Conservation (phyloP, 768 basidiomycete species). For the Kwoniella bestiolae region DNA sequence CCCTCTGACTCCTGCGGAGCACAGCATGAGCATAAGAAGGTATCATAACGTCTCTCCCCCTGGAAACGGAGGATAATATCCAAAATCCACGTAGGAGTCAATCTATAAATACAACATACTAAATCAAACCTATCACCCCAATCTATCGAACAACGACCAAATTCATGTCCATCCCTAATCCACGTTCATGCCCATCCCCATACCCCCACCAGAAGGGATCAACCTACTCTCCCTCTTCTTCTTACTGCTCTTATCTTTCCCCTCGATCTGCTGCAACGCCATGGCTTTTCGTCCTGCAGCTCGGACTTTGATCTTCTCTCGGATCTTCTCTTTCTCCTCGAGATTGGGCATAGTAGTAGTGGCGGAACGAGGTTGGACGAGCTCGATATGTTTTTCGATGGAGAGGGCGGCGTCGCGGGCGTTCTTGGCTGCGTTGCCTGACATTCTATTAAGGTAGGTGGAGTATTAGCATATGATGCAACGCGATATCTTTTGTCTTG, state of each 20-base stretch:
- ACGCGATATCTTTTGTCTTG: no score
- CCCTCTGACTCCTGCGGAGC: no score
- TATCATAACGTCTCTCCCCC: background rate
- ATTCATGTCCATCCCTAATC: constrained; percentile 25
- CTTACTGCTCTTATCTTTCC: constrained; percentile 57
- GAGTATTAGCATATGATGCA: background rate
- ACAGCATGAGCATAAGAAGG: background rate
- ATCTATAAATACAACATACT: background rate
- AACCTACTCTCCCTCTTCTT: constrained; percentile 70
- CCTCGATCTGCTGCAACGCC: constrained; percentile 47
- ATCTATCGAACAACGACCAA: no score
- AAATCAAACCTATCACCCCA: background rate
- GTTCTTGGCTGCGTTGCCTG: constrained; percentile 72
- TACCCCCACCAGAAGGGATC: constrained; percentile 77
- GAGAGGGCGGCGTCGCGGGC: constrained; percentile 64
- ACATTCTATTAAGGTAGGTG: constrained; percentile 67
- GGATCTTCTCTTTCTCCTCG: constrained; percentile 62
- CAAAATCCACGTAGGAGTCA: no score
- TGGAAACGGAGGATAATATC: background rate
- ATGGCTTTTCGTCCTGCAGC: constrained; percentile 46
- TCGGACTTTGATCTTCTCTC: constrained; percentile 75
- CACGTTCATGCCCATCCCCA: constrained; percentile 72
- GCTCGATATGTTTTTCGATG: constrained; percentile 63
- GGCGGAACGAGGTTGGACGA: constrained; percentile 54
- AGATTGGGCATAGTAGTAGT: constrained; percentile 53